Conservation (phyloP, 2,329 filamentous ascomycete species). For the Trichoderma brevicompactum region DNA sequence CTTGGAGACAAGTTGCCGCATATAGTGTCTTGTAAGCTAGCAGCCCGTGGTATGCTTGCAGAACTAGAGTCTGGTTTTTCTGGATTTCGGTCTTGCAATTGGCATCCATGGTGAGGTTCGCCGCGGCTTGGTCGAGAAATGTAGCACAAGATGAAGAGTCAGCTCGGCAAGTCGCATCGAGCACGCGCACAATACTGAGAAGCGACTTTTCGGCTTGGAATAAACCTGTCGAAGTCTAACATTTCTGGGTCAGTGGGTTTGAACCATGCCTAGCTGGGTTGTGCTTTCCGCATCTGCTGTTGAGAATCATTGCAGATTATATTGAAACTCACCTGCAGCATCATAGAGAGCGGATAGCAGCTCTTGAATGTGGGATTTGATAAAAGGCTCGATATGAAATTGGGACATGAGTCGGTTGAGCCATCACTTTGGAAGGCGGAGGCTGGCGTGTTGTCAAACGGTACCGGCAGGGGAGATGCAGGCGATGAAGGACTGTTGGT, state of each 20-base stretch:
- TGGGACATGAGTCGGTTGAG: constrained; percentile 59
- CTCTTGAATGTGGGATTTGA: constrained; percentile 66
- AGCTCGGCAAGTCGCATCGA: constrained; percentile 77
- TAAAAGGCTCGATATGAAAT: constrained; percentile 71
- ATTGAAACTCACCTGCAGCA: constrained; percentile 68
- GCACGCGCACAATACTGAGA: constrained; percentile 72
- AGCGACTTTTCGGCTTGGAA: constrained; percentile 77
- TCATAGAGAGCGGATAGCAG: constrained; percentile 83
- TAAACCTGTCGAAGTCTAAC: constrained; percentile 78
- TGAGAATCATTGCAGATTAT: neutral
- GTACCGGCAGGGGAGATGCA: constrained; percentile 56
- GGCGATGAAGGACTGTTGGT: constrained; percentile 15
- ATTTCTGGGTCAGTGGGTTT: constrained; percentile 33
- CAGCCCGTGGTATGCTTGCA: constrained; percentile 76
- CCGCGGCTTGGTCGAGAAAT: constrained; percentile 68
- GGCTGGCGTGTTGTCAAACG: constrained; percentile 69
- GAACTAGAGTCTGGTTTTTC: constrained; percentile 69
- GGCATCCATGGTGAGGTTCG: constrained; percentile 61
- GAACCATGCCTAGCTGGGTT: neutral
- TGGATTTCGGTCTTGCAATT: constrained; percentile 76
- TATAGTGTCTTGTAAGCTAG: constrained; percentile 78
- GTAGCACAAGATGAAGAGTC: constrained; percentile 67
- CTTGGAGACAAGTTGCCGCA: constrained; percentile 76
- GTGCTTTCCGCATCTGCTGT: neutral
- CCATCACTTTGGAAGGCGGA: constrained; percentile 62